These are phyloP conservation scores for Leptomonas pyrrhocoris DNA, from an alignment of 208 protist genomes.

Conservation along the genomic window DNA sequence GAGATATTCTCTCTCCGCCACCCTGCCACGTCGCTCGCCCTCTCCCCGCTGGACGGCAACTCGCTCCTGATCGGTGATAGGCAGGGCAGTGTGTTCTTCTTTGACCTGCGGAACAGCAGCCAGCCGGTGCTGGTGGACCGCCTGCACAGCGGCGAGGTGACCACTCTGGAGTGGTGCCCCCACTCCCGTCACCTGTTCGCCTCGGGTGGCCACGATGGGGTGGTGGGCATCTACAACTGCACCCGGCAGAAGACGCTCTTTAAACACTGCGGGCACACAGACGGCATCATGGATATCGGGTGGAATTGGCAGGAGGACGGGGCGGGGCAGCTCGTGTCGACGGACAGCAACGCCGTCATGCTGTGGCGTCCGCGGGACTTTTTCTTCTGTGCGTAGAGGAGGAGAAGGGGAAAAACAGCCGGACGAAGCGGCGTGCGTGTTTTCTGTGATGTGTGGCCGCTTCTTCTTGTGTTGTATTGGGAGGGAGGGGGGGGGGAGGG, in stretches of 20 bases:
- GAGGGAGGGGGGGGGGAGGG: too few species aligned
- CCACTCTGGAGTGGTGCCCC: conserved; percentile 80
- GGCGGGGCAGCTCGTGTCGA: conserved; percentile 79
- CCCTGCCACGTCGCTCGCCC: conserved; percentile 42
- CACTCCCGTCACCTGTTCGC: conserved; percentile 84
- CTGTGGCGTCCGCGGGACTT: conserved; percentile 85
- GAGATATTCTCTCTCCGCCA: conserved; percentile 57
- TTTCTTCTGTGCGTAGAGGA: conserved; percentile 56
- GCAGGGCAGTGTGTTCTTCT: conserved; percentile 63
- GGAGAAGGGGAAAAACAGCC: not conserved
- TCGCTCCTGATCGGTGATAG: conserved; percentile 61
- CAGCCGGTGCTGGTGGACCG: conserved; percentile 46
- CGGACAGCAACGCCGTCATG: conserved; percentile 87
- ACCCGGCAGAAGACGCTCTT: conserved; percentile 70
- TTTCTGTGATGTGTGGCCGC: not conserved
- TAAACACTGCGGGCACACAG: conserved; percentile 85
- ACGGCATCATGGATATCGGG: conserved; percentile 79
- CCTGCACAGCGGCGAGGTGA: conserved; percentile 71
- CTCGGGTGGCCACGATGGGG: conserved; percentile 74
- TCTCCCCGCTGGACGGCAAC: conserved; percentile 66
- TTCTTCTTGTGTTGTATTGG: too few species aligned
- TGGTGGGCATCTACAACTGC: conserved; percentile 72
- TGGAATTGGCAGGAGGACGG: conserved; percentile 90
- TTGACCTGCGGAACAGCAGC: conserved; percentile 69
- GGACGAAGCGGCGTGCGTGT: not conserved